Base-by-base conservation (phyloP, 1,284 basidiomycete species). In the Pyrrhoderma noxium region DNA sequence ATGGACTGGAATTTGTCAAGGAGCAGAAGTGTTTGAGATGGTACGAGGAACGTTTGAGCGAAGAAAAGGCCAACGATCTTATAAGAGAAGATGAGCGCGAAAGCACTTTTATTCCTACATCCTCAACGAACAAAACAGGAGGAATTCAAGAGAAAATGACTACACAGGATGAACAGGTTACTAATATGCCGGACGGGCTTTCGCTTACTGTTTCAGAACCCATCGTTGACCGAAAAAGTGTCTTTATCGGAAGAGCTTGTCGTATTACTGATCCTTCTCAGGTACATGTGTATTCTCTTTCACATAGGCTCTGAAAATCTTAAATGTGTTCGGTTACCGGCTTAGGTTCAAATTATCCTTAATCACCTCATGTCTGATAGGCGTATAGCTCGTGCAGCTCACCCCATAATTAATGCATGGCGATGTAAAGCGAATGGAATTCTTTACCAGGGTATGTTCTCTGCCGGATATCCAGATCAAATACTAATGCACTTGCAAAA, bases 341-440 rank as follows among this genome's bases (percentile, higher is more conserved):
- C 22, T 42, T 45, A 90, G 85, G 83, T 91, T 11, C 81, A 87
- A 9, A 58, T 80, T 2, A 77, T 94, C 36, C 68, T 95, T 16
- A 72, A 80, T 3, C 74, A 87, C 61, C 67, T 94, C 18, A 74
- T 89, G 70, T 74, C 79, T 3, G 90, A 94, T 64, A 69, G 80
- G 49, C 76, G 79, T 41, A 81, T 88, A 63, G 71, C 85, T 25
- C 76, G 87, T 21, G 92, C 92, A 0, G 82, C 90, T 0, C 91
- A 94, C 69, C 92, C 92, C 3, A 77, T 88, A 35, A 94, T 95
- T 48, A 87, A 92, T 60, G 91, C 92, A 34, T 95, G 87, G 86
- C 73, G 85, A 56, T 89, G 86, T 70, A 77, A 79, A 59, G 74
- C 81, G 2, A 31, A 31, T 11, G 74, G 65, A 45, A 64, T 81